A percentile compares a stretch with the other conserved stretches of the same genome.
Evolutionary conservation across 371 early-diverging fungal species (phyloP).

Genomic region (Circinella minor): DNA sequence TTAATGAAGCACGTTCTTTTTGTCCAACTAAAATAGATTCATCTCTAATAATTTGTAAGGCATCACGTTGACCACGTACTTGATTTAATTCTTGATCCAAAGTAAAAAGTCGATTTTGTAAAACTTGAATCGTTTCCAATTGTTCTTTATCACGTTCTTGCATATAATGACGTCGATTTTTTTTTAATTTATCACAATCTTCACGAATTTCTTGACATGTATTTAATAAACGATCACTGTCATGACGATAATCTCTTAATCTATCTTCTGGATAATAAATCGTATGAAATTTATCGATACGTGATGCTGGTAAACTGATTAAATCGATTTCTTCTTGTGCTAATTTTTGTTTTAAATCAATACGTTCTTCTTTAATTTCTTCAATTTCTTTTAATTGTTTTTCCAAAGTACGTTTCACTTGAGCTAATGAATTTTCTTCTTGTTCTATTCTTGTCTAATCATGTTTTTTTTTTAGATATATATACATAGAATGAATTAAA

Average conservation of each 20-base stretch:
- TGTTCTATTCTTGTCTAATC: neutral
- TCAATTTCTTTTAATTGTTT: constrained; percentile 43
- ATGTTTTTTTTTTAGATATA: too few species aligned
- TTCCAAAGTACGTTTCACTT: constrained; percentile 16
- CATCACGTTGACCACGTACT: constrained; percentile 81
- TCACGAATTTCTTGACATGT: constrained; percentile 31
- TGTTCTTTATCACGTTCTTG: constrained; percentile 37
- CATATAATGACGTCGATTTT: constrained; percentile 34
- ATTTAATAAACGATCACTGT: constrained; percentile 30
- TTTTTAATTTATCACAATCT: constrained; percentile 25
- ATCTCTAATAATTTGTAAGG: constrained; percentile 73
- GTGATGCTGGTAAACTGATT: constrained; percentile 39
- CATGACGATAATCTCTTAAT: constrained; percentile 39
- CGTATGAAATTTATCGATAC: constrained; percentile 37
- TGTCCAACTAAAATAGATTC: constrained; percentile 68
- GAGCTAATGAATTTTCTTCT: constrained; percentile 2
- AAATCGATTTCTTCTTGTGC: constrained; percentile 42
- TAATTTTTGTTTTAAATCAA: constrained; percentile 43
- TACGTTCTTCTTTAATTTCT: constrained; percentile 45
- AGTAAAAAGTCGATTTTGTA: constrained; percentile 72
- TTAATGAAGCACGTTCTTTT: constrained; percentile 35
- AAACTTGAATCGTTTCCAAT: constrained; percentile 26
- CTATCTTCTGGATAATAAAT: constrained; percentile 38
- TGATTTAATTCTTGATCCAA: constrained; percentile 79
- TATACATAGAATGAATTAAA: too few species aligned